Conservation (phyloP, 2,329 filamentous ascomycete genomes). For the Fusarium sp. region DNA sequence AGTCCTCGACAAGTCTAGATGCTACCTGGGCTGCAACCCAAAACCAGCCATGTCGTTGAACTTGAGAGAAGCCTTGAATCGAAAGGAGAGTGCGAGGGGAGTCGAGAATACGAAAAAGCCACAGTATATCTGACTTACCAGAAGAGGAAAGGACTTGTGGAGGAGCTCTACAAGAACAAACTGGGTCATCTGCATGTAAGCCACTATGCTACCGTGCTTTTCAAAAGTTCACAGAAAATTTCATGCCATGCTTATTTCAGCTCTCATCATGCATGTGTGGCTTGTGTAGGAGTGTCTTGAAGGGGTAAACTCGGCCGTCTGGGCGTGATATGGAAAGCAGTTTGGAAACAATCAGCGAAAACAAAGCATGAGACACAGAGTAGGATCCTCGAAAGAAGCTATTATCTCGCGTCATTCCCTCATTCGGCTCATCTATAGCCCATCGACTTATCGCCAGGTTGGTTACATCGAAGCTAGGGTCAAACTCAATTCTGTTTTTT, state of each 20-base stretch:
- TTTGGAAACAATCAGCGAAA: neutral
- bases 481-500: neutral
- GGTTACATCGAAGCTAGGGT: constrained; percentile 4
- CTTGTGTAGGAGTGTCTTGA: constrained; percentile 21
- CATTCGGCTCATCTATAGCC: neutral
- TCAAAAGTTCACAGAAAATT: neutral
- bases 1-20: neutral
- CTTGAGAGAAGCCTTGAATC: neutral
- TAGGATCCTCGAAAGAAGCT: neutral
- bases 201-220: neutral
- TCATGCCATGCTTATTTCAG: constrained; percentile 2
- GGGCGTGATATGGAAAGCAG: neutral
- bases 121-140: neutral
- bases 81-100: neutral
- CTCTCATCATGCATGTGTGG: constrained; percentile 13
- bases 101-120: constrained; percentile 20
- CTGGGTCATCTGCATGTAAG: neutral
- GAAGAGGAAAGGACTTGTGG: neutral
- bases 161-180: neutral
- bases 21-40: constrained; percentile 6
- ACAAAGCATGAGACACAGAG: neutral
- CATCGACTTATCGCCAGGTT: neutral
- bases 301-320: constrained; percentile 26
- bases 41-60: neutral
- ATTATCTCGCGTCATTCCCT: neutral